Conservation (phyloP, 345 rosid genomes). For the Carallia pectinifolia region DNA sequence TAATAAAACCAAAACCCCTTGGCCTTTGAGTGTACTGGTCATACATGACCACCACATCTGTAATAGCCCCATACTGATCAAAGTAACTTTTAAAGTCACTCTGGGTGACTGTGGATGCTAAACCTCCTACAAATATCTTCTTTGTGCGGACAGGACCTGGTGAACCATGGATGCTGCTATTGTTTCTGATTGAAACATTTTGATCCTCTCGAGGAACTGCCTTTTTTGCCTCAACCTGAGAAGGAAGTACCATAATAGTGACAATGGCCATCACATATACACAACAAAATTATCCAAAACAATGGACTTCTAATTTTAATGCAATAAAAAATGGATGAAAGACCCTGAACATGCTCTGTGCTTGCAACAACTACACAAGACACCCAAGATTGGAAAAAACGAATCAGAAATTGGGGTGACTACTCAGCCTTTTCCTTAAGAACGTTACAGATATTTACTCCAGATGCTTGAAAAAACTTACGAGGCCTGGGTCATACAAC, state of each 20-base stretch:
- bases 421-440: not conserved
- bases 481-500: not conserved
- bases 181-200: constrained; percentile 50
- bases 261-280: constrained; percentile 3
- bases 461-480: not conserved
- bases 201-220: constrained; percentile 94
- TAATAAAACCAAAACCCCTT: constrained; percentile 89
- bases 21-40: constrained; percentile 94
- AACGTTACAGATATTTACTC: not conserved
- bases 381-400: not conserved
- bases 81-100: constrained; percentile 77
- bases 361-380: not conserved
- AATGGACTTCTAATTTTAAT: not conserved
- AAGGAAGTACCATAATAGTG: constrained; percentile 12
- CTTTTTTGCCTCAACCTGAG: constrained; percentile 97
- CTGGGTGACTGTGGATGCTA: constrained; percentile 78
- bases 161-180: constrained; percentile 52
- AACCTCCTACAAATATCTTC: constrained; percentile 94
- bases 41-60: constrained; percentile 93
- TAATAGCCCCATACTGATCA: constrained; percentile 76
- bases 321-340: constrained; percentile 16
- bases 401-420: not conserved
- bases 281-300: not conserved
- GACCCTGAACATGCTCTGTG: not conserved
- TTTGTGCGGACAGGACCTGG: constrained; percentile 63